phyloP scores from a whole-genome alignment of 2,329 filamentous ascomycete genomes.

The Neofusicoccum laricinum region DNA sequence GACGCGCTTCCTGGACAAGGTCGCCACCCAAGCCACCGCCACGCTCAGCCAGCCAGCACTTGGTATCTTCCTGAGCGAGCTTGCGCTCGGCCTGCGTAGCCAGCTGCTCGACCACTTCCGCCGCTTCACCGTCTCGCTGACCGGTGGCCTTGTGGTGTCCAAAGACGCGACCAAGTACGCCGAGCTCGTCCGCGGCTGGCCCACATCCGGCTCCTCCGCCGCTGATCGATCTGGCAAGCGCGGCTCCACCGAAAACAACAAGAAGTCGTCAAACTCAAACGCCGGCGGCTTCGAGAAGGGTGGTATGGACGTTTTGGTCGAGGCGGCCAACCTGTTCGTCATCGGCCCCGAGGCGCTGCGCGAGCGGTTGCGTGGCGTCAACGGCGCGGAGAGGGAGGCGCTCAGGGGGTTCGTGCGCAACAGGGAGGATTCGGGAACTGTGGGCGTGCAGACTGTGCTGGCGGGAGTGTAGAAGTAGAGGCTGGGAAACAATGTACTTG shows the following conservation, averaged over 20 bases:
- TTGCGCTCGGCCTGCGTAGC: conserved; percentile 73
- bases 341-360: conserved; percentile 63
- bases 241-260: conserved; percentile 23
- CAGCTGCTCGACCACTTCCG: conserved; percentile 92
- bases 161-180: conserved; percentile 96
- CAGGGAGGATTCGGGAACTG: conserved; percentile 77
- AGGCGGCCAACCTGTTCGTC: conserved; percentile 95
- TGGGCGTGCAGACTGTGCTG: conserved; percentile 80
- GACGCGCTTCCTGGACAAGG: conserved; percentile 70
- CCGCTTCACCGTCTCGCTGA: conserved; percentile 87
- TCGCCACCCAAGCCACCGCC: conserved; percentile 60
- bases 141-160: conserved; percentile 89
- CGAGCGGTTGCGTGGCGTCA: conserved; percentile 48
- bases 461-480: conserved; percentile 53
- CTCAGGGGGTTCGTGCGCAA: conserved; percentile 81
- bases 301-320: conserved; percentile 78
- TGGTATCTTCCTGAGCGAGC: conserved; percentile 76
- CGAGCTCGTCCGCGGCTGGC: conserved; percentile 79
- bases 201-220: conserved; percentile 47
- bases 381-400: conserved; percentile 44
- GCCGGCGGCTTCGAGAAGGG: conserved; percentile 50
- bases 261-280: conserved; percentile 28
- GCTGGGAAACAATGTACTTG: background rate
- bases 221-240: conserved; percentile 59
- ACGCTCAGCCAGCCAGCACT: conserved; percentile 83